phyloP scores from a whole-genome alignment of 2,329 filamentous ascomycete genomes.

The Paramyrothecium roridum region DNA sequence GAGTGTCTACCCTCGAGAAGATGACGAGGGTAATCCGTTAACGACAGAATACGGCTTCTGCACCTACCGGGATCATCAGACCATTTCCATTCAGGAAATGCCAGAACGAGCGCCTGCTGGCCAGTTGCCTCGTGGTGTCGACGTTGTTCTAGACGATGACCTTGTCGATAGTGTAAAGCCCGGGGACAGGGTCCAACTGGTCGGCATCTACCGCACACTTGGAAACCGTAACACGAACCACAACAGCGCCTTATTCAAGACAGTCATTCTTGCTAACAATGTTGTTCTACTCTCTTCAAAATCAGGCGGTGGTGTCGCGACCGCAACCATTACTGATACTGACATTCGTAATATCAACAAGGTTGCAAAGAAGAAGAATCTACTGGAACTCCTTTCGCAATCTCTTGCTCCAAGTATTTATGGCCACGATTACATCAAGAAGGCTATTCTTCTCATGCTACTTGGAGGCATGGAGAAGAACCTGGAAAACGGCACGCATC shows the following conservation, averaged over 20 bases:
- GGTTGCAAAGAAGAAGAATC: slow-evolving; percentile 86
- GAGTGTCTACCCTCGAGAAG: slow-evolving; percentile 91
- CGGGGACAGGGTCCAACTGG: slow-evolving; percentile 91
- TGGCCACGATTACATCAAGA: slow-evolving; percentile 96
- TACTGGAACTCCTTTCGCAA: slow-evolving; percentile 90
- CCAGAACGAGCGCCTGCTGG: slow-evolving; percentile 93
- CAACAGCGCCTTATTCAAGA: slow-evolving; percentile 92
- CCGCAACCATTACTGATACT: slow-evolving; percentile 88
- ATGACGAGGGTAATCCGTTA: slow-evolving; percentile 87
- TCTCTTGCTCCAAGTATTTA: slow-evolving; percentile 96
- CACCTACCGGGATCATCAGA: slow-evolving; percentile 95
- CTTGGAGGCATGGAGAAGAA: slow-evolving; percentile 98
- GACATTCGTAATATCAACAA: slow-evolving; percentile 99
- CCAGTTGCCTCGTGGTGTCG: slow-evolving; percentile 90
- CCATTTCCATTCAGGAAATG: slow-evolving; percentile 98
- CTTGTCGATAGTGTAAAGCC: slow-evolving; percentile 93
- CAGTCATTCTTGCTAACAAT: slow-evolving; percentile 90
- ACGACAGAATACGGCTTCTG: slow-evolving; percentile 95
- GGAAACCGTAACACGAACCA: slow-evolving; percentile 91
- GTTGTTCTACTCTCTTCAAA: slow-evolving; percentile 93
- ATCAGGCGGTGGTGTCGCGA: slow-evolving; percentile 88
- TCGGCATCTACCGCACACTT: slow-evolving; percentile 92
- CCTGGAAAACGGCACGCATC: slow-evolving; percentile 92
- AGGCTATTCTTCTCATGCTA: slow-evolving; percentile 92
- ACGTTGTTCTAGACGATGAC: slow-evolving; percentile 95